Percentiles rank a stretch among this genome's conserved stretches.
Evolutionary conservation across 192 early-diverging fungal species (phyloP).

Genomic region (Coemansia biformis): DNA sequence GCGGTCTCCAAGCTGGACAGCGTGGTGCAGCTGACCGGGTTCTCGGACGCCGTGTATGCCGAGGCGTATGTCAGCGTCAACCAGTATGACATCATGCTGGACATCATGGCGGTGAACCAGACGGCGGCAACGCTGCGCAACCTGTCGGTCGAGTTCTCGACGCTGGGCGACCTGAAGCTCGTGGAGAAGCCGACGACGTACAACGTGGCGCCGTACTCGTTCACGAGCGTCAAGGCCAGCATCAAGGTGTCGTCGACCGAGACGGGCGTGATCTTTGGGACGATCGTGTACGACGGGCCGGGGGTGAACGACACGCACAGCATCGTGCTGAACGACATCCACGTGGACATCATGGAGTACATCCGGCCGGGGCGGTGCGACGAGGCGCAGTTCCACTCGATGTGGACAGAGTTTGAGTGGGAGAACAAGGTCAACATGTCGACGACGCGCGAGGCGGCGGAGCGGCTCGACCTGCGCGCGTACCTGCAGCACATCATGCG

Average conservation of each 20-base stretch:
- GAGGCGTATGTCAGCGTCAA: slow-evolving; percentile 97
- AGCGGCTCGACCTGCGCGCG: slow-evolving; percentile 68
- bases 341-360: slow-evolving; percentile 99
- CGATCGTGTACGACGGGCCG: slow-evolving; percentile 97
- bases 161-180: slow-evolving; percentile 93
- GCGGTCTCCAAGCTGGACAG: slow-evolving; percentile 88
- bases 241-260: slow-evolving; percentile 99
- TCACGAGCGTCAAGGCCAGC: slow-evolving; percentile 92
- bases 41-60: slow-evolving; percentile 97
- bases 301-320: slow-evolving; percentile 84
- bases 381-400: slow-evolving; percentile 91
- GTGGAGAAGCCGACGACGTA: slow-evolving; percentile 89
- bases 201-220: slow-evolving; percentile 84
- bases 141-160: slow-evolving; percentile 97
- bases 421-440: slow-evolving; percentile 99
- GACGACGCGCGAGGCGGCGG: slow-evolving; percentile 71
- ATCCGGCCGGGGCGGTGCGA: slow-evolving; percentile 88
- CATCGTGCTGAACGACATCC: slow-evolving; percentile 95
- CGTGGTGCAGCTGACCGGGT: slow-evolving; percentile 94
- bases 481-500: slow-evolving; percentile 93
- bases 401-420: slow-evolving; percentile 99
- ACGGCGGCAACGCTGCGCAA: slow-evolving; percentile 93
- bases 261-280: slow-evolving; percentile 97
- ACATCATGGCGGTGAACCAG: slow-evolving; percentile 97
- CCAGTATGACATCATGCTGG: slow-evolving; percentile 94